Evolutionary conservation across 1,139 yeast species (phyloP), one percentile per base, ranked within the genome.

Genomic region (Magnusiomyces paraingens): DNA sequence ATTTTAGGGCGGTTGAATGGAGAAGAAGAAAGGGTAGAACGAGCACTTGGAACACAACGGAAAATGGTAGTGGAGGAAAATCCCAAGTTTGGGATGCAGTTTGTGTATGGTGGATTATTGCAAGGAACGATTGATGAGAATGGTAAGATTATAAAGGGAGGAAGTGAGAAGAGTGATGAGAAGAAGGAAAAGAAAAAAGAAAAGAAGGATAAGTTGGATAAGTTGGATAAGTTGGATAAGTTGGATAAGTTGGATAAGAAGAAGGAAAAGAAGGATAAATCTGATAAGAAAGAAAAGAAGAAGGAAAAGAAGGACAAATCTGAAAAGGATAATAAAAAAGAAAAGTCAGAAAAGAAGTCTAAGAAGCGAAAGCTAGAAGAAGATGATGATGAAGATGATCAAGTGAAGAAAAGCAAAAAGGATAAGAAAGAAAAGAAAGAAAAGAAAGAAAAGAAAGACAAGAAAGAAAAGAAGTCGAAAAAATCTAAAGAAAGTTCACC

Each of bases 101-200:
- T 93, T 70, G 85, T 91, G 11, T 82, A 78, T 64, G 97, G 97
- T 1, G 96, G 86, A 52, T 84, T 84, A 1, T 72, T 93, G 58
- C 78, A 79, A 54, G 89, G 96, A 61, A 87, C 97, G 0, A 85
- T 96, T 86, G 93, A 88, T 66, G 72, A 78, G n/a, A 42, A 46
- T 18, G 49, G 49, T n/a, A 26, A 46, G 17, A 46, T 46, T 21
- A 17, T 35, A 83, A 91, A 65, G 84, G 94, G 0, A 84, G 94
- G 93, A 88, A 86, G 67, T 70, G 76, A 2, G 61, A 64, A 53
- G 61, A 64, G 62, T 59, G 68, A 65, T 15, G 66, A 69, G 55
- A 59, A 63, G 53, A 65, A 62, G 41, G 65, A 64, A 53, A 58
- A 61, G 49, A 64, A 65, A 51, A 64, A 65, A 15, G 66, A 69